Conservation (phyloP, 108 stramenopile species). For the Nitzschia palea region DNA sequence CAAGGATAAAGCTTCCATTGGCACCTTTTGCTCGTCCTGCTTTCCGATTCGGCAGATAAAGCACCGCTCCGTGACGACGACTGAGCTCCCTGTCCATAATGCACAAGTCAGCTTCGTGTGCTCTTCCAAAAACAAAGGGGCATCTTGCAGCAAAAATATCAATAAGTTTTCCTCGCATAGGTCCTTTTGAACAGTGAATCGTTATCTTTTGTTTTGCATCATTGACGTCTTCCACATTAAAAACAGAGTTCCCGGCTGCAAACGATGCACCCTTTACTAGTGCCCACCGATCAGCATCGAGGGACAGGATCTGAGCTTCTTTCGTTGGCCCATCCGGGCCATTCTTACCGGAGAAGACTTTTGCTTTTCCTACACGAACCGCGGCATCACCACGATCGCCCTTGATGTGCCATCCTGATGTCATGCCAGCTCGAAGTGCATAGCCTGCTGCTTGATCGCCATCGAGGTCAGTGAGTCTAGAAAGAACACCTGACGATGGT, state of each 20-base stretch:
- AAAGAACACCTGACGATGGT: constrained; percentile 75
- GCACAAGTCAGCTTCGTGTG: constrained; percentile 88
- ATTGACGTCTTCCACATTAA: constrained; percentile 84
- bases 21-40: constrained; percentile 6
- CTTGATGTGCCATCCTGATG: constrained; percentile 83
- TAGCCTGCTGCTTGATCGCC: constrained; percentile 78
- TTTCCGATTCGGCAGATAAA: constrained; percentile 58
- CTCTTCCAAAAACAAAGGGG: constrained; percentile 88
- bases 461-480: constrained; percentile 67
- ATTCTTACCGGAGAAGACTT: constrained; percentile 57
- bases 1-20: constrained; percentile 68
- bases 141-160: constrained; percentile 71
- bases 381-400: constrained; percentile 89
- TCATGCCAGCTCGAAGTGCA: constrained; percentile 79
- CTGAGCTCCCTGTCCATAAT: constrained; percentile 90
- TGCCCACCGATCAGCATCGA: constrained; percentile 89
- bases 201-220: constrained; percentile 85
- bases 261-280: constrained; percentile 83
- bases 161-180: constrained; percentile 83
- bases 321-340: constrained; percentile 41
- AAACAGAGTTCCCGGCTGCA: constrained; percentile 89
- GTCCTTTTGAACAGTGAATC: constrained; percentile 88
- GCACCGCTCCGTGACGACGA: constrained; percentile 83
- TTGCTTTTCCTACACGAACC: constrained; percentile 85
- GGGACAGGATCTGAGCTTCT: constrained; percentile 74